Evolutionary conservation across 129 eudicot genomes (phyloP).

Genomic region (Silybum marianum): DNA sequence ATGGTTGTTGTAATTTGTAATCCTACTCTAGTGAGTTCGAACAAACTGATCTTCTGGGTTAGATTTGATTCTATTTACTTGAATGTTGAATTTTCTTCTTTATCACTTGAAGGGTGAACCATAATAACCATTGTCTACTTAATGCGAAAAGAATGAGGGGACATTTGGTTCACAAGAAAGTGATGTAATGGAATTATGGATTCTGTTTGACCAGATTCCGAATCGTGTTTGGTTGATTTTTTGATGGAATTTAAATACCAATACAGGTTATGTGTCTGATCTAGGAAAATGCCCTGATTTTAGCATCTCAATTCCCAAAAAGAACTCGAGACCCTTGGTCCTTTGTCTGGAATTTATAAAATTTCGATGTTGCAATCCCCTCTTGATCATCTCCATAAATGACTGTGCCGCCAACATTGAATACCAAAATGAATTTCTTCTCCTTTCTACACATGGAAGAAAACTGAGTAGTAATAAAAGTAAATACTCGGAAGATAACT

Average conservation of each 20-base stretch:
- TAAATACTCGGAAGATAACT: not conserved
- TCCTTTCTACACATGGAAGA: not conserved
- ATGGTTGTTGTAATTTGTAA: not conserved
- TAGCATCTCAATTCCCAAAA: too few species aligned
- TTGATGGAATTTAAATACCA: not conserved
- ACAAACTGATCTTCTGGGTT: not conserved
- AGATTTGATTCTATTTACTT: not conserved
- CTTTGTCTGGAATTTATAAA: too few species aligned
- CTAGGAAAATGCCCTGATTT: too few species aligned
- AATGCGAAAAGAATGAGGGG: not conserved
- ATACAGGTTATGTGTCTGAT: too few species aligned
- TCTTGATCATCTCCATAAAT: too few species aligned
- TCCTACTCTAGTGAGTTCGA: not conserved
- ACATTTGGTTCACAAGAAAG: not conserved
- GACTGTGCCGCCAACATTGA: not conserved
- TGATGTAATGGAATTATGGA: not conserved
- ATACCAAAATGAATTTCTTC: not conserved
- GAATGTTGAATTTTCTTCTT: not conserved
- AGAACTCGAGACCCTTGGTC: too few species aligned
- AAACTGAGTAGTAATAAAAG: not conserved
- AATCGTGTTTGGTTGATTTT: not conserved
- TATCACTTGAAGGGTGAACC: not conserved
- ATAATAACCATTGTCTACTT: not conserved
- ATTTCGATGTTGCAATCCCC: too few species aligned
- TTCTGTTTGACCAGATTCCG: not conserved